These are phyloP conservation scores for Dovyalis caffra DNA, from an alignment of 345 rosid species.

Conservation along the genomic window DNA sequence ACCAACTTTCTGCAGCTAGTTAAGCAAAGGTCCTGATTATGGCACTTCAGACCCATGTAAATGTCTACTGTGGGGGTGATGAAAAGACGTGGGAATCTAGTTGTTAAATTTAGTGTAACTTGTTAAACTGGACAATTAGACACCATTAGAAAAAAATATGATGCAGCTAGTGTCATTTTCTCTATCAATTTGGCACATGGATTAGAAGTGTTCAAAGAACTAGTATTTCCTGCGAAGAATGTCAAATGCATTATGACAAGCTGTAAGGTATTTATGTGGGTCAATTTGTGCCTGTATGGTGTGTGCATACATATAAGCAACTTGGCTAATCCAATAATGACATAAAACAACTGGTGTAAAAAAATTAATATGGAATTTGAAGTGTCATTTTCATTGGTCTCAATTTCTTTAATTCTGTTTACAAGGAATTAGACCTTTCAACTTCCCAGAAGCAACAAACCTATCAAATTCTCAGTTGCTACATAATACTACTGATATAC, in stretches of 20 bases:
- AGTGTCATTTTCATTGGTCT: slow-evolving; percentile 7
- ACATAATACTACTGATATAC: neutral
- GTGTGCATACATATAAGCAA: too few relatives aligned
- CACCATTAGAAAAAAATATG: too few relatives aligned
- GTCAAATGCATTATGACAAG: neutral
- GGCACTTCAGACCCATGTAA: neutral
- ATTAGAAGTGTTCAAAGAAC: neutral
- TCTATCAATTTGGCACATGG: neutral
- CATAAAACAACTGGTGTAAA: neutral
- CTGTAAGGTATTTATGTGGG: neutral
- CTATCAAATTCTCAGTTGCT: neutral
- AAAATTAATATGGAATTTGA: slow-evolving; percentile 17
- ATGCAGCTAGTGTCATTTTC: slow-evolving; percentile 1
- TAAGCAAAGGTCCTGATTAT: too few relatives aligned
- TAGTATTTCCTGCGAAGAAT: neutral
- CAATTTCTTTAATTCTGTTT: neutral
- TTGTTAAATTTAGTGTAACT: neutral
- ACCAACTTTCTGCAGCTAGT: slow-evolving; percentile 52
- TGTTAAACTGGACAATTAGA: too few relatives aligned
- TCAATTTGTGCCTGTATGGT: too few relatives aligned
- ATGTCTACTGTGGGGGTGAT: neutral
- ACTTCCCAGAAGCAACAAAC: slow-evolving; percentile 28
- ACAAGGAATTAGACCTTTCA: slow-evolving; percentile 1
- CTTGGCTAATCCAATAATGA: neutral
- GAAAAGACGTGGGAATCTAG: neutral